A percentile compares a stretch with the other conserved stretches of the same genome.
phyloP scores from a whole-genome alignment of 371 early-diverging fungal genomes.

The Neoconidiobolus thromboides region DNA sequence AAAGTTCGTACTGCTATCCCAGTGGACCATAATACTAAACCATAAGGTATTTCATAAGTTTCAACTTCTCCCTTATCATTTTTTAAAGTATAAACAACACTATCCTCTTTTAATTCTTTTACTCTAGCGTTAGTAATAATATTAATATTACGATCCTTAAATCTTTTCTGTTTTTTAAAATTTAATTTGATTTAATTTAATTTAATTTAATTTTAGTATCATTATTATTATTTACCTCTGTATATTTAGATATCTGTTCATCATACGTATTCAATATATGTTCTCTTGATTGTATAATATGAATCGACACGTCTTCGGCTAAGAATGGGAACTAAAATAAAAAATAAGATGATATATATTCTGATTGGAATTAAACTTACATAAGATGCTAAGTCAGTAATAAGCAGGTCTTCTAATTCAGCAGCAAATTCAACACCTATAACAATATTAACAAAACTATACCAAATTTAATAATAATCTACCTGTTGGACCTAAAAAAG shows the following conservation, averaged over 20 bases:
- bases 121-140: slow-evolving; percentile 57
- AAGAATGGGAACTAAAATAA: slow-evolving; percentile 30
- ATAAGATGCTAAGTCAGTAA: slow-evolving; percentile 56
- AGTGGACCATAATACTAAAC: slow-evolving; percentile 70
- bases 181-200: no score
- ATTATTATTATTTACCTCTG: background rate
- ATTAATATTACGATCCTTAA: slow-evolving; percentile 47
- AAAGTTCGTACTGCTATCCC: slow-evolving; percentile 36
- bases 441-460: background rate
- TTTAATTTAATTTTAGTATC: no score
- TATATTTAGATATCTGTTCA: slow-evolving; percentile 30
- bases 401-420: slow-evolving; percentile 64
- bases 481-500: slow-evolving; percentile 9
- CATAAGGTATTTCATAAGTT: slow-evolving; percentile 31
- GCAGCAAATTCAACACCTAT: slow-evolving; percentile 57
- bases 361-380: slow-evolving; percentile 14
- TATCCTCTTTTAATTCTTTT: slow-evolving; percentile 23
- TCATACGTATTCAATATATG: slow-evolving; percentile 74
- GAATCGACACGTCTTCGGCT: slow-evolving; percentile 41
- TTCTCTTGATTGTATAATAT: slow-evolving; percentile 48
- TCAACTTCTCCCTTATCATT: slow-evolving; percentile 14
- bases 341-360: background rate
- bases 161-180: slow-evolving; percentile 18
- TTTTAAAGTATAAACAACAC: slow-evolving; percentile 26
- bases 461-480: background rate